Evolutionary conservation across 495 filamentous ascomycete genomes (phyloP).

Genomic region (Penicillium salamii): DNA sequence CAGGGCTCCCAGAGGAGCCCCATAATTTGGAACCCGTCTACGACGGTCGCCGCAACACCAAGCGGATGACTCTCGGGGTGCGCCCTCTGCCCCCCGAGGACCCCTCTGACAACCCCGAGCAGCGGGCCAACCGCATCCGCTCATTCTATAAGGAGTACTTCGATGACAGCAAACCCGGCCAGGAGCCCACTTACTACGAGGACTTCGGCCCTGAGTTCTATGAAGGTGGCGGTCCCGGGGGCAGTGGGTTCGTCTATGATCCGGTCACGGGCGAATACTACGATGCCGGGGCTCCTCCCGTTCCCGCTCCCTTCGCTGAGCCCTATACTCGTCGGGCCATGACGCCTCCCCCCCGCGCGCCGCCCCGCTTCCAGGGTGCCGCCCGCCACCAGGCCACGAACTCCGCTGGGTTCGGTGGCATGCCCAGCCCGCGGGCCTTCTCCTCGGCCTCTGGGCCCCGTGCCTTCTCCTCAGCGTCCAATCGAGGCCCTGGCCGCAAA

Average conservation of each 20-base stretch:
- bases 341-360: constrained; percentile 86
- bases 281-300: constrained; percentile 46
- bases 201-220: constrained; percentile 67
- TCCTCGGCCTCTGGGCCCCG: constrained; percentile 67
- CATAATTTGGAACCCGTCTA: constrained; percentile 22
- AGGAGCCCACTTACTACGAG: constrained; percentile 57
- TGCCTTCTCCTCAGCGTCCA: constrained; percentile 69
- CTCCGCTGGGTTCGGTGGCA: constrained; percentile 45
- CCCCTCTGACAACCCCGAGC: constrained; percentile 82
- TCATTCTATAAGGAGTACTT: constrained; percentile 99
- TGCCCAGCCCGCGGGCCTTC: constrained; percentile 58
- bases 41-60: constrained; percentile 55
- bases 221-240: constrained; percentile 24
- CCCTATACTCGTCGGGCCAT: constrained; percentile 87
- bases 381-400: constrained; percentile 46
- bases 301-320: constrained; percentile 66
- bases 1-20: constrained; percentile 24
- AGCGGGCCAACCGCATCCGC: constrained; percentile 91
- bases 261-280: constrained; percentile 70
- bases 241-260: constrained; percentile 61
- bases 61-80: constrained; percentile 80
- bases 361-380: constrained; percentile 64
- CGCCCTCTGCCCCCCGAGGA: constrained; percentile 90
- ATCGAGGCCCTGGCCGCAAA: constrained; percentile 51
- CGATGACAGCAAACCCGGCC: constrained; percentile 71